Percentiles rank a stretch among this genome's conserved stretches.
Evolutionary conservation across 768 basidiomycete species (phyloP).

Genomic region (Punctularia strigosozonata): DNA sequence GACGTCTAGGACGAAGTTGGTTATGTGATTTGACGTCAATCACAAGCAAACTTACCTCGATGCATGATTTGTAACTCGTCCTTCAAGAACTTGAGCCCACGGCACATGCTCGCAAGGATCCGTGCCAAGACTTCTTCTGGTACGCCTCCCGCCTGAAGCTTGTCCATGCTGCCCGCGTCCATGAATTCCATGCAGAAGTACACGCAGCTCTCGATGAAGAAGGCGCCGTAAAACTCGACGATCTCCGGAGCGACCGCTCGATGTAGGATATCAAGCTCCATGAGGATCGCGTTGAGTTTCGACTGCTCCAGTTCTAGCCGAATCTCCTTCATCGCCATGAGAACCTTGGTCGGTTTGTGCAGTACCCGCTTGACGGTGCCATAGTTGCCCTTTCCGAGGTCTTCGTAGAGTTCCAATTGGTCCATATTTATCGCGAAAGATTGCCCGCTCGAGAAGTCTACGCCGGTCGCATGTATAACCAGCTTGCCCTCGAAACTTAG

Average conservation of each 20-base stretch:
- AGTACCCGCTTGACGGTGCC: constrained; percentile 95
- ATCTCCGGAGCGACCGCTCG: constrained; percentile 85
- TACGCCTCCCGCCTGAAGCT: constrained; percentile 39
- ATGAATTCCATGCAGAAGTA: constrained; percentile 99
- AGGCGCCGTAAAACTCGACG: constrained; percentile 97
- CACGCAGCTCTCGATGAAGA: constrained; percentile 99
- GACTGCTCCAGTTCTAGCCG: constrained; percentile 89
- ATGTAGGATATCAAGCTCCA: constrained; percentile 97
- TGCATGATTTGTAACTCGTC: constrained; percentile 87
- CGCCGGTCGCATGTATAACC: constrained; percentile 79
- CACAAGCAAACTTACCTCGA: constrained; percentile 30
- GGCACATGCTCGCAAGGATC: constrained; percentile 73
- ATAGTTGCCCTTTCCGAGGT: constrained; percentile 93
- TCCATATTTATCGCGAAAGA: constrained; percentile 93
- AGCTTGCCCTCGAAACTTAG: constrained; percentile 93
- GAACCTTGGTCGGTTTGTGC: constrained; percentile 88
- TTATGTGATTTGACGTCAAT: neutral
- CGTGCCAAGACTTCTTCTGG: constrained; percentile 74
- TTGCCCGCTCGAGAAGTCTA: constrained; percentile 81
- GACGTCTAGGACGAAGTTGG: constrained; percentile 42
- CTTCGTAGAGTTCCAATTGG: constrained; percentile 82
- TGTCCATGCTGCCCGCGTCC: constrained; percentile 96
- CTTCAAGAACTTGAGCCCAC: constrained; percentile 89
- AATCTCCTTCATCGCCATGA: constrained; percentile 99
- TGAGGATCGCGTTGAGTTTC: constrained; percentile 91